These are phyloP conservation scores for Boletus barrowsii DNA, from an alignment of 768 basidiomycete genomes.

Conservation along the genomic window DNA sequence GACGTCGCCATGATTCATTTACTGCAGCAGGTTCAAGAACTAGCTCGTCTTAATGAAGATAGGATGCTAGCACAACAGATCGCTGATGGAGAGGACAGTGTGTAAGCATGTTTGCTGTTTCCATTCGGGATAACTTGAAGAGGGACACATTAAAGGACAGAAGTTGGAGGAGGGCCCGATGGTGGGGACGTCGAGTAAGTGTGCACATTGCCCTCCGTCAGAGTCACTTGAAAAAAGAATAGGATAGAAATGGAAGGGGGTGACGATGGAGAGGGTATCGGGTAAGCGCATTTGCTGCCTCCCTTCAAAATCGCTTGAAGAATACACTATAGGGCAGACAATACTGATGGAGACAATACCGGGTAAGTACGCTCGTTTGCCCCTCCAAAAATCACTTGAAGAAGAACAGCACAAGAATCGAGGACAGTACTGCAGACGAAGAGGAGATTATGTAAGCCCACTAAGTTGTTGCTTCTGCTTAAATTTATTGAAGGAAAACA, in stretches of 20 bases:
- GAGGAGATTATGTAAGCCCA: neutral
- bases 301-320: neutral
- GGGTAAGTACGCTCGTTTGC: neutral
- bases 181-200: neutral
- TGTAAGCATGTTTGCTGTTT: neutral
- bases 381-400: neutral
- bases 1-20: constrained; percentile 26
- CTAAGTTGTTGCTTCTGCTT: neutral
- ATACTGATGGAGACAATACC: neutral
- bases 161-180: neutral
- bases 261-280: neutral
- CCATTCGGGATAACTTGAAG: neutral
- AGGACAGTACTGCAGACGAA: neutral
- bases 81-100: neutral
- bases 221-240: neutral
- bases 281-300: neutral
- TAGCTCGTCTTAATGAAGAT: constrained; percentile 21
- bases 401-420: neutral
- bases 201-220: neutral
- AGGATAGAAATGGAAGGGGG: neutral
- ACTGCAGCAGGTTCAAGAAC: constrained; percentile 20
- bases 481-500: neutral
- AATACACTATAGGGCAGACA: neutral
- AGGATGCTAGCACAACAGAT: constrained; percentile 20
- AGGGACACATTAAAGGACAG: neutral